Evolutionary conservation across 2,329 filamentous ascomycete species (phyloP).

Genomic region (Epichloe brachyelytri): DNA sequence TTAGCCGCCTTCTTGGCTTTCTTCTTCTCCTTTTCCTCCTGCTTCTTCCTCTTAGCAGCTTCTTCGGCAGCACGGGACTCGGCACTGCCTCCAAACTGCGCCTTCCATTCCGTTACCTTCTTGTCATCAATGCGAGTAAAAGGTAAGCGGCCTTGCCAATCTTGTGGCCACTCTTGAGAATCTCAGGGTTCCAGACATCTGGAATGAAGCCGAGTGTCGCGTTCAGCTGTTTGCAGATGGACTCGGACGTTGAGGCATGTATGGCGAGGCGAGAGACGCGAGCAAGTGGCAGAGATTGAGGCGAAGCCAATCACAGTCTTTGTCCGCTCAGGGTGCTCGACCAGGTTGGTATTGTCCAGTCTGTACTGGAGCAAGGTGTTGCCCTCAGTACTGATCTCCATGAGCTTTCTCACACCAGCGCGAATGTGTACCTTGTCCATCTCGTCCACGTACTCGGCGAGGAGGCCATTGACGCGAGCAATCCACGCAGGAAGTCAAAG

Average conservation of each 20-base stretch:
- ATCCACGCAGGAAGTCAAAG: slow-evolving; percentile 14
- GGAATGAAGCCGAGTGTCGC: slow-evolving; percentile 36
- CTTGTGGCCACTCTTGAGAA: slow-evolving; percentile 60
- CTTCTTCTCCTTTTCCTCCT: slow-evolving; percentile 34
- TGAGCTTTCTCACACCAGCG: slow-evolving; percentile 48
- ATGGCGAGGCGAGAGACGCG: slow-evolving; percentile 66
- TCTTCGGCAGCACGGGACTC: slow-evolving; percentile 35
- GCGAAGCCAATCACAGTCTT: slow-evolving; percentile 59
- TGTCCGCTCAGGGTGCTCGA: slow-evolving; percentile 40
- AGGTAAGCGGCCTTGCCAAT: slow-evolving; percentile 69
- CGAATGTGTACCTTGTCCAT: slow-evolving; percentile 62
- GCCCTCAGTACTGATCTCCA: slow-evolving; percentile 50
- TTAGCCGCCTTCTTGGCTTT: slow-evolving; percentile 24
- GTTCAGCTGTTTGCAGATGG: slow-evolving; percentile 65
- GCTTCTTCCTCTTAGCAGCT: slow-evolving; percentile 35
- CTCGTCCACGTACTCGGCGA: slow-evolving; percentile 54
- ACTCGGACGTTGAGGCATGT: slow-evolving; percentile 65
- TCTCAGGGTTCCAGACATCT: slow-evolving; percentile 48
- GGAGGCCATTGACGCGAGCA: slow-evolving; percentile 36
- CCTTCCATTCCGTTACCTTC: slow-evolving; percentile 74
- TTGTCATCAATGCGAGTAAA: slow-evolving; percentile 67
- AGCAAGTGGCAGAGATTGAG: slow-evolving; percentile 76
- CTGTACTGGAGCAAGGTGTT: slow-evolving; percentile 40
- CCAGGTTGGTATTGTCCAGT: slow-evolving; percentile 41
- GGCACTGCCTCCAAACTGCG: slow-evolving; percentile 52